Evolutionary conservation across 139 green algal species (phyloP).

Genomic region (Desmodesmus armatus): DNA sequence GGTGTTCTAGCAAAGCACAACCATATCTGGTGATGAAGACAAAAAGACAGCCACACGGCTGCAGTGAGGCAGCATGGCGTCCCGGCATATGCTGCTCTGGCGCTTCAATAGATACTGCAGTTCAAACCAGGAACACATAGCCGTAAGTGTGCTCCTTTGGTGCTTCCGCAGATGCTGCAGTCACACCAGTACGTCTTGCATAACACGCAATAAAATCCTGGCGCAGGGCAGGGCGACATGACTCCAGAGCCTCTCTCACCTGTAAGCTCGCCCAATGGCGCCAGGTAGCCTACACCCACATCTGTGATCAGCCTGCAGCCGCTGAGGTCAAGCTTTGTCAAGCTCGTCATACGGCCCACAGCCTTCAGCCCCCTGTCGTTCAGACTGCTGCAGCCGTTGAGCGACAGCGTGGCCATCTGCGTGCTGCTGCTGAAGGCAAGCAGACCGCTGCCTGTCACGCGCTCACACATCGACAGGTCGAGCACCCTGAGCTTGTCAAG

Average conservation of each 20-base stretch:
- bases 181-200: too few relatives aligned
- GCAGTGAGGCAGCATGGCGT: too few relatives aligned
- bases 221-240: too few relatives aligned
- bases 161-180: neutral
- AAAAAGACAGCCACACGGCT: too few relatives aligned
- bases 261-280: constrained; percentile 48
- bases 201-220: too few relatives aligned
- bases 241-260: constrained; percentile 31
- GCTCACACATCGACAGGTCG: constrained; percentile 29
- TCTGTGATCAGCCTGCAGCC: constrained; percentile 56
- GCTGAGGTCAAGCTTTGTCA: constrained; percentile 59
- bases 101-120: too few relatives aligned
- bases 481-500: constrained; percentile 36
- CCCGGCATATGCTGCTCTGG: too few relatives aligned
- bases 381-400: constrained; percentile 48
- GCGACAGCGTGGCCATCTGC: constrained; percentile 51
- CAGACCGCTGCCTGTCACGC: constrained; percentile 35
- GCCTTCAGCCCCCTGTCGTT: constrained; percentile 53
- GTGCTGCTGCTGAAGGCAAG: constrained; percentile 3
- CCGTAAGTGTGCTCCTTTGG: neutral
- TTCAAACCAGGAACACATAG: neutral
- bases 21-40: too few relatives aligned
- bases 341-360: constrained; percentile 16
- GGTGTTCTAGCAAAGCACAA: too few relatives aligned
- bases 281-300: constrained; percentile 47